These are phyloP conservation scores for Fragaria ananassa DNA, from an alignment of 306 rosid genomes.

Conservation along the genomic window DNA sequence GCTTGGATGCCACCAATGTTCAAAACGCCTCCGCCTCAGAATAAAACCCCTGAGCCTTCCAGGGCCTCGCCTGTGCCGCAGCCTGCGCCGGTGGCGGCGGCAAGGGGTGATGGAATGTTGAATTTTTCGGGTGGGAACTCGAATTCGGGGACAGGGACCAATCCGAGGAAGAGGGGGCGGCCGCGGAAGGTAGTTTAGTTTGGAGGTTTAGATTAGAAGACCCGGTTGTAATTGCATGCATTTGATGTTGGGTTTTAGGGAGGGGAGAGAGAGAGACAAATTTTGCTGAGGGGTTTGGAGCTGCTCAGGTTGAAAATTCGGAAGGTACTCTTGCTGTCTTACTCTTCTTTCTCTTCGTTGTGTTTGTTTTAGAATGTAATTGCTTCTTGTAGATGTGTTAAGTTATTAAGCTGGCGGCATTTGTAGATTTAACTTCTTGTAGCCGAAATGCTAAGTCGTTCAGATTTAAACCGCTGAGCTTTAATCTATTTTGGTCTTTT, in stretches of 20 bases:
- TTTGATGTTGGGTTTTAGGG: not conserved
- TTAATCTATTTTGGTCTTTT: not conserved
- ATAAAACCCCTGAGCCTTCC: slow-evolving; percentile 2
- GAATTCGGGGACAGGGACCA: not conserved
- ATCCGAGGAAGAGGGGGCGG: slow-evolving; percentile 56
- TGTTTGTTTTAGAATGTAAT: slow-evolving; percentile 8
- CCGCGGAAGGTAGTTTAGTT: slow-evolving; percentile 26
- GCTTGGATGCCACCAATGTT: slow-evolving; percentile 63
- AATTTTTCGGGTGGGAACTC: slow-evolving; percentile 28
- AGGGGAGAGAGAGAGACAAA: not conserved
- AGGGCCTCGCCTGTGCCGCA: not conserved
- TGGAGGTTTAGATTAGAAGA: slow-evolving; percentile 2
- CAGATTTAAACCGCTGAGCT: not conserved
- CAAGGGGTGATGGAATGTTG: not conserved
- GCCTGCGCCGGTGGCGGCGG: not conserved
- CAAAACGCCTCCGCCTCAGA: slow-evolving; percentile 12
- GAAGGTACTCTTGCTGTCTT: slow-evolving; percentile 22
- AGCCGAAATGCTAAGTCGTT: not conserved
- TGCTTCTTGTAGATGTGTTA: slow-evolving; percentile 1
- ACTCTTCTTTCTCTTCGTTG: not conserved
- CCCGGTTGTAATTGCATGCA: slow-evolving; percentile 1
- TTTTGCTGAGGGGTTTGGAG: slow-evolving; percentile 14
- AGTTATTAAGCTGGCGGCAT: slow-evolving; percentile 11
- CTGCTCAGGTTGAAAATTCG: not conserved
- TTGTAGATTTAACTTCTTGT: slow-evolving; percentile 4